A percentile compares a stretch with the other conserved stretches of the same genome.
phyloP scores from a whole-genome alignment of 2,329 filamentous ascomycete genomes.

The Akanthomyces uredinophilus region DNA sequence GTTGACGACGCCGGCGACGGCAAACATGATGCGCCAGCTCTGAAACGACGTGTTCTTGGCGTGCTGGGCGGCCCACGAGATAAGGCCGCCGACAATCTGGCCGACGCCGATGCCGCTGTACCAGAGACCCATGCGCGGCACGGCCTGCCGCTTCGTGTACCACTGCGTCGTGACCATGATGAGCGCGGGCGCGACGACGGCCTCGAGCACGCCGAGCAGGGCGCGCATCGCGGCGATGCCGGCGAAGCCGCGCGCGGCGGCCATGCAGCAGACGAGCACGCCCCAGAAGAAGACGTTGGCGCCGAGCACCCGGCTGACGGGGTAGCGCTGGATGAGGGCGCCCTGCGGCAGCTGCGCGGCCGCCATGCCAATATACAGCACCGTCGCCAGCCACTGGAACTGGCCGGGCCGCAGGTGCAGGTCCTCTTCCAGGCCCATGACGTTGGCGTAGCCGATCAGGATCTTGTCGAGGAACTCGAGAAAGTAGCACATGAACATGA shows the following conservation, averaged over 20 bases:
- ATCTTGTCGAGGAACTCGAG: constrained; percentile 26
- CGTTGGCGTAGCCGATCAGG: constrained; percentile 26
- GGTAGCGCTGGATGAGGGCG: constrained; percentile 30
- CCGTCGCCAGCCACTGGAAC: constrained; percentile 28
- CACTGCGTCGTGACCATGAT: constrained; percentile 41
- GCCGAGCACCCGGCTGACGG: constrained; percentile 29
- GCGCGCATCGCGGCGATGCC: constrained; percentile 38
- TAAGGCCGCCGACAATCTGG: constrained; percentile 38
- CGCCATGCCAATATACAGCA: constrained; percentile 28
- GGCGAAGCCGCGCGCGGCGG: constrained; percentile 35
- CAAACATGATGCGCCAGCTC: constrained; percentile 50
- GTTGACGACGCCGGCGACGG: constrained; percentile 42
- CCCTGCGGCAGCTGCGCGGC: constrained; percentile 25
- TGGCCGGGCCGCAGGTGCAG: constrained; percentile 28
- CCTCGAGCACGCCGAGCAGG: constrained; percentile 43
- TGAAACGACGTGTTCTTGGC: constrained; percentile 28
- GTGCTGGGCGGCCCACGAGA: constrained; percentile 50
- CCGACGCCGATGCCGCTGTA: constrained; percentile 23
- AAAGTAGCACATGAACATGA: constrained; percentile 25
- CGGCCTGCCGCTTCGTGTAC: constrained; percentile 41
- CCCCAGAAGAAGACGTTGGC: constrained; percentile 32
- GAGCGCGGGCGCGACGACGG: constrained; percentile 44
- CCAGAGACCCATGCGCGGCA: constrained; percentile 38
- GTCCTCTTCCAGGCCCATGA: constrained; percentile 25
- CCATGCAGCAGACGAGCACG: constrained; percentile 38